Percentiles rank a stretch among this genome's conserved stretches.
These are phyloP conservation scores for Malassezia nana DNA, from an alignment of 1,284 basidiomycete genomes.

Conservation along the genomic window DNA sequence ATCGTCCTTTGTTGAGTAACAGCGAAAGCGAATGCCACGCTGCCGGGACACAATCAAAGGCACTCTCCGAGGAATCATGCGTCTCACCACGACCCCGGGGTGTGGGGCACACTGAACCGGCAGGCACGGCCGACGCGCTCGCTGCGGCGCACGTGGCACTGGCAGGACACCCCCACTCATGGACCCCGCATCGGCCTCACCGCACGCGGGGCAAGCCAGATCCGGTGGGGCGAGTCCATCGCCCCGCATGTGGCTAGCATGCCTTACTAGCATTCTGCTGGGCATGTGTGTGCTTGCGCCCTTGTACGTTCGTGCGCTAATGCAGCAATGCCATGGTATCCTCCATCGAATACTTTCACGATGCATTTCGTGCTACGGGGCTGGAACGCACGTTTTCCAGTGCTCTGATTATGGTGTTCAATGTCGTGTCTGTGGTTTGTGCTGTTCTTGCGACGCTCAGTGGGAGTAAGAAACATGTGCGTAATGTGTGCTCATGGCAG, in stretches of 20 bases:
- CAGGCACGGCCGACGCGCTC: not conserved
- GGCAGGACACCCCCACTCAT: not conserved
- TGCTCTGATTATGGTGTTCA: constrained; percentile 22
- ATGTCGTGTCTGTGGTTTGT: constrained; percentile 19
- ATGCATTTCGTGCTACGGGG: constrained; percentile 11
- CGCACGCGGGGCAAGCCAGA: not conserved
- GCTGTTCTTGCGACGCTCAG: constrained; percentile 14
- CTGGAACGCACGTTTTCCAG: constrained; percentile 18
- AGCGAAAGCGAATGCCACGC: not conserved
- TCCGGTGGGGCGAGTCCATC: not conserved
- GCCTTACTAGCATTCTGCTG: not conserved
- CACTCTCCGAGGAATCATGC: not conserved
- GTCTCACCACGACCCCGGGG: not conserved
- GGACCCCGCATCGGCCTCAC: not conserved
- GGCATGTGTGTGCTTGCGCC: constrained; percentile 18
- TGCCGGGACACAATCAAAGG: not conserved
- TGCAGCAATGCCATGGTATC: constrained; percentile 28
- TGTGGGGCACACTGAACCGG: not conserved
- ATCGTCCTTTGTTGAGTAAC: not conserved
- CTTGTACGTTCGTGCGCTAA: constrained; percentile 9
- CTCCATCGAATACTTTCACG: constrained; percentile 28
- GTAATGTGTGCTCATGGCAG: not conserved
- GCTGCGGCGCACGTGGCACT: not conserved
- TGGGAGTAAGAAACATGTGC: not conserved
- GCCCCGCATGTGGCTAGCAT: not conserved